Evolutionary conservation across 2,329 filamentous ascomycete species (phyloP).

Genomic region (Fulvia fulva): DNA sequence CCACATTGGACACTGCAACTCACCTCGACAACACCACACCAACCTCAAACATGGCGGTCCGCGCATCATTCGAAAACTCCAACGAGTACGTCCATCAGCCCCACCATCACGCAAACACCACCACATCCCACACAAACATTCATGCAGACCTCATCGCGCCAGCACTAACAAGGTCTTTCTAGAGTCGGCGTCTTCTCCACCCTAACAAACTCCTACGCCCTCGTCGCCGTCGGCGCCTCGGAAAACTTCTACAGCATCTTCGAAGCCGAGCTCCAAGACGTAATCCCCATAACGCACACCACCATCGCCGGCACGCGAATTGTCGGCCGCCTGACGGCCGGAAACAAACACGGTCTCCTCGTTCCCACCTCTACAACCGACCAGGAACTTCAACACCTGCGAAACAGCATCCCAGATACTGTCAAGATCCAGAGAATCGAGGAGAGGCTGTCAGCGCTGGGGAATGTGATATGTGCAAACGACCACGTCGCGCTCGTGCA

Average conservation of each 20-base stretch:
- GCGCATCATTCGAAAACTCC: constrained; percentile 76
- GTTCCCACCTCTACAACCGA: constrained; percentile 95
- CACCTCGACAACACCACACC: constrained; percentile 10
- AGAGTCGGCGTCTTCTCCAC: constrained; percentile 96
- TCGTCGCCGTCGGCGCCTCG: constrained; percentile 89
- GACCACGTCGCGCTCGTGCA: constrained; percentile 96
- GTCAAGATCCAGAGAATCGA: constrained; percentile 97
- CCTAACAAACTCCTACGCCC: constrained; percentile 93
- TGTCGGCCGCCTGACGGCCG: constrained; percentile 89
- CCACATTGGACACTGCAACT: constrained; percentile 5
- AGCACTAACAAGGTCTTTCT: constrained; percentile 9
- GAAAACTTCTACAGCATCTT: constrained; percentile 99
- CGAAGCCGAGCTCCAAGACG: constrained; percentile 94
- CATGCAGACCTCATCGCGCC: constrained; percentile 1
- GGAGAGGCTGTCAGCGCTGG: constrained; percentile 89
- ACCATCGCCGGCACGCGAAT: constrained; percentile 96
- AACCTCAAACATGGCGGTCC: constrained; percentile 47
- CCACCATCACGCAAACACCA: constrained; percentile 23
- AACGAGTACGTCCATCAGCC: constrained; percentile 65
- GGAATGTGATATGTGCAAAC: constrained; percentile 94
- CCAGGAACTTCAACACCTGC: constrained; percentile 95
- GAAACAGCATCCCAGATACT: constrained; percentile 85
- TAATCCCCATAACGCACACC: constrained; percentile 93
- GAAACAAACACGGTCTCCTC: constrained; percentile 93
- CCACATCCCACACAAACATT: constrained; percentile 8